Conservation (phyloP, 2,329 filamentous ascomycete genomes). For the Alternaria burnsii region DNA sequence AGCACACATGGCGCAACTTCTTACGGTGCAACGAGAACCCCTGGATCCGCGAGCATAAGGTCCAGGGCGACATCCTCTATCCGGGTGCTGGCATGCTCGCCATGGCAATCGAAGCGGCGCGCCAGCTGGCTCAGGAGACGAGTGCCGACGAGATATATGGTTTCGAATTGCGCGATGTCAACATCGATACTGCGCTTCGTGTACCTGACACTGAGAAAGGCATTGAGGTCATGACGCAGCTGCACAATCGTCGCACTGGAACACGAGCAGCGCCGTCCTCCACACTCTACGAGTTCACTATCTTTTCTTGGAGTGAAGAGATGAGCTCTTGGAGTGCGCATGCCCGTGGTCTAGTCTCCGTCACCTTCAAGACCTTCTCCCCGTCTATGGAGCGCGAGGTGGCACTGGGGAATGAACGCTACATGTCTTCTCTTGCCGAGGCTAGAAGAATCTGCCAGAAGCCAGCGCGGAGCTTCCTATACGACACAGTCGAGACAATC, state of each 20-base stretch:
- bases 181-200: slow-evolving; percentile 10
- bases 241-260: slow-evolving; percentile 15
- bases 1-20: slow-evolving; percentile 19
- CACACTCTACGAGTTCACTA: slow-evolving; percentile 13
- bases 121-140: slow-evolving; percentile 3
- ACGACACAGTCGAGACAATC: slow-evolving; percentile 13
- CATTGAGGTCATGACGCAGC: slow-evolving; percentile 16
- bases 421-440: slow-evolving; percentile 4
- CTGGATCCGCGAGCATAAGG: slow-evolving; percentile 25
- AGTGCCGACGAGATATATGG: slow-evolving; percentile 6
- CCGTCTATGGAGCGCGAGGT: slow-evolving; percentile 9
- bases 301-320: slow-evolving; percentile 14
- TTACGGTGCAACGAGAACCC: slow-evolving; percentile 14
- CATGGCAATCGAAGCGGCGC: slow-evolving; percentile 45
- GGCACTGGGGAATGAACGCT: slow-evolving; percentile 1
- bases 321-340: slow-evolving; percentile 10
- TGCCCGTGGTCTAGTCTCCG: slow-evolving; percentile 9
- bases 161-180: slow-evolving; percentile 11
- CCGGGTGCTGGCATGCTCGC: slow-evolving; percentile 56
- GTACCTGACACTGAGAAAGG: slow-evolving; percentile 14
- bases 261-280: slow-evolving; percentile 11
- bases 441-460: slow-evolving; percentile 5
- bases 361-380: slow-evolving; percentile 6
- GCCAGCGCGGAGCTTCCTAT: slow-evolving; percentile 12
- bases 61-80: slow-evolving; percentile 49